Evolutionary conservation across 2,329 filamentous ascomycete species (phyloP).

Genomic region (Periconia sp.): DNA sequence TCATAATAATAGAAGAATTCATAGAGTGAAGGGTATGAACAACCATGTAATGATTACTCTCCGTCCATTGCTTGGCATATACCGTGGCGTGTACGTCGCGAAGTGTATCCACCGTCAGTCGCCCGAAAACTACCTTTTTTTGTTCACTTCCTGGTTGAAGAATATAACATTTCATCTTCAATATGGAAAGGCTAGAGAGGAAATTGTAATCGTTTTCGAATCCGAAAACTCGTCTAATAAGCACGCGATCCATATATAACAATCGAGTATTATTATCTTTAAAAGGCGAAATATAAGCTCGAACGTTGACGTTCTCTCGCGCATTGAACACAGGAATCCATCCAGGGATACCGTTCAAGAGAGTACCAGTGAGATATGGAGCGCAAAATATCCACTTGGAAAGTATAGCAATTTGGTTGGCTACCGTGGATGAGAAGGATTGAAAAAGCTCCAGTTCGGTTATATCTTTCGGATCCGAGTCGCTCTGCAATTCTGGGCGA

Average conservation of each 20-base stretch:
- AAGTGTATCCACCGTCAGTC: no score
- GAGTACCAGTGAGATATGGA: conserved; percentile 3
- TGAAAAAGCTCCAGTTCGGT: no score
- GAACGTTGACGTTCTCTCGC: background rate
- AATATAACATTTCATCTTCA: background rate
- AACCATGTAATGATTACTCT: no score
- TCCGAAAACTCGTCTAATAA: conserved; percentile 3
- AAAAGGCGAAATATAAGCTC: conserved; percentile 6
- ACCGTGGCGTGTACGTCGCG: no score
- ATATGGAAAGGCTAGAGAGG: background rate
- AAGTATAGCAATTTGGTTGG: background rate
- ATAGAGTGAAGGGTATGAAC: no score
- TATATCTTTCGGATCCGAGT: background rate
- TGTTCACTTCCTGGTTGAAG: no score
- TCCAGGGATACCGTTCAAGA: conserved; percentile 1
- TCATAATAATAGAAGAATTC: no score
- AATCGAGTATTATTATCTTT: background rate
- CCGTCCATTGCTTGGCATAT: no score
- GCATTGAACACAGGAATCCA: conserved; percentile 11
- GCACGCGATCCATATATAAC: conserved; percentile 1
- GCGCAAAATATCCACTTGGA: conserved; percentile 10
- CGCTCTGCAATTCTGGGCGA: background rate
- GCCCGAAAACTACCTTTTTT: no score
- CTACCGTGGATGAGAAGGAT: no score
- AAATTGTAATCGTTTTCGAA: background rate